These are phyloP conservation scores for Phytophthora syringae DNA, from an alignment of 352 stramenopile genomes.

Conservation along the genomic window DNA sequence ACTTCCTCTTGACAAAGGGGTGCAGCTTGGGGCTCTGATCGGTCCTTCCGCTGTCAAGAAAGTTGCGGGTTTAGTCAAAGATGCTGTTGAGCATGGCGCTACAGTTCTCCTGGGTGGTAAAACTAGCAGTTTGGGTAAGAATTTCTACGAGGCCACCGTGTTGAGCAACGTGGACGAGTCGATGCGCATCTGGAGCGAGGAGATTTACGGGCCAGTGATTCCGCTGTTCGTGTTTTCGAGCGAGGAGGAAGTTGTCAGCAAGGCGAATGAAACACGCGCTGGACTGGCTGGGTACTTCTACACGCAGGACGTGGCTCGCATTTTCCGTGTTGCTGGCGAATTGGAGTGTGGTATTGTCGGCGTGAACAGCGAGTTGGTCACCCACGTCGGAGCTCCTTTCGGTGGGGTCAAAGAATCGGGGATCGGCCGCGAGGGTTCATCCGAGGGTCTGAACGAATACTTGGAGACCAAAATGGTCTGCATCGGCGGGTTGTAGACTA, in stretches of 20 bases:
- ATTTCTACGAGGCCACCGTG: constrained; percentile 96
- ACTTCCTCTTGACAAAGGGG: constrained; percentile 68
- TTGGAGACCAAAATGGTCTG: constrained; percentile 96
- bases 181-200: constrained; percentile 89
- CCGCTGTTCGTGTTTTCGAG: constrained; percentile 92
- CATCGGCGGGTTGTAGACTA: constrained; percentile 60
- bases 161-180: constrained; percentile 78
- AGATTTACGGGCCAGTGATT: constrained; percentile 97
- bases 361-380: constrained; percentile 92
- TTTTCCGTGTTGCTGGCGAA: constrained; percentile 79
- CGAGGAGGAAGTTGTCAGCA: constrained; percentile 93
- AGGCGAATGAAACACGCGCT: constrained; percentile 91
- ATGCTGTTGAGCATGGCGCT: constrained; percentile 90
- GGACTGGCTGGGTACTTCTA: constrained; percentile 96
- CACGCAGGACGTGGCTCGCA: constrained; percentile 85
- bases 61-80: constrained; percentile 78
- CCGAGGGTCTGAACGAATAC: constrained; percentile 94
- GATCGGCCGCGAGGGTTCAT: constrained; percentile 88
- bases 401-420: constrained; percentile 90
- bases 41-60: constrained; percentile 88
- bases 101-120: constrained; percentile 82
- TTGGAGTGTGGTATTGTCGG: constrained; percentile 94
- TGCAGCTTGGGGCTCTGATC: constrained; percentile 94
- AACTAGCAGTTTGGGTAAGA: constrained; percentile 57
- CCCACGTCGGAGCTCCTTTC: constrained; percentile 81